Evolutionary conservation across 2,329 filamentous ascomycete genomes (phyloP), one percentile per base, ranked within the genome.

Genomic region (Verticillium alfalfae): DNA sequence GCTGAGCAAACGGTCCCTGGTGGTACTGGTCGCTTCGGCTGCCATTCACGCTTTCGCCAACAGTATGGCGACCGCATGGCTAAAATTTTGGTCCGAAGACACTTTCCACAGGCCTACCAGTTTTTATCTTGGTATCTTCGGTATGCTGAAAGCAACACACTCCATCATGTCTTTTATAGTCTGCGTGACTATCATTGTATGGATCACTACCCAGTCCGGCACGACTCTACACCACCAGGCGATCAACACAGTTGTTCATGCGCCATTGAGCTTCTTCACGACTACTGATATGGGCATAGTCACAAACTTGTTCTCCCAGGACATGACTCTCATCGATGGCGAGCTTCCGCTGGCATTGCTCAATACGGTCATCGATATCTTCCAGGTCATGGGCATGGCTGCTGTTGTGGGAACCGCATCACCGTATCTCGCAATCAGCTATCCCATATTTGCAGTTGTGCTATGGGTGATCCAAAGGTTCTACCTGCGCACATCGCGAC

Each of bases 401-500:
- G 73, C 72, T 3, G 69, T 84, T 0, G 77, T 83, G n/a, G 75
- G 74, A 2, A 60, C 64, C 6, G 64, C 55, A 67, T 77, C 34
- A 68, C 76, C 60, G 69, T 80, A 75, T 58, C 72, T 80, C 1
- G 75, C 76, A 0, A 73, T 81, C 41, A 74, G 75, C 1, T 79
- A 84, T 60, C 82, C 81, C 0, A 67, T 80, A 10, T 67, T 84
- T 2, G 62, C 77, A 5, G 69, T 66, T 1, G 63, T 77, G 1
- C 66, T 84, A 1, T 85, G 78, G 60, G 60, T 74, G 3, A 68
- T 86, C 2, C 83, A 85, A 64, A 80, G 77, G 55, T 75, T 83
- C 57, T 87, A 87, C 65, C 75, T 87, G 7, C 76, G 80, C 3
- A 87, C 84, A 0, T 85, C 82, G 0, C 76, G 84, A 0, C 84